Percentiles rank a stretch among this genome's conserved stretches.
phyloP scores from a whole-genome alignment of 148 eudicot species.

The Pharnaceum exiguum region DNA sequence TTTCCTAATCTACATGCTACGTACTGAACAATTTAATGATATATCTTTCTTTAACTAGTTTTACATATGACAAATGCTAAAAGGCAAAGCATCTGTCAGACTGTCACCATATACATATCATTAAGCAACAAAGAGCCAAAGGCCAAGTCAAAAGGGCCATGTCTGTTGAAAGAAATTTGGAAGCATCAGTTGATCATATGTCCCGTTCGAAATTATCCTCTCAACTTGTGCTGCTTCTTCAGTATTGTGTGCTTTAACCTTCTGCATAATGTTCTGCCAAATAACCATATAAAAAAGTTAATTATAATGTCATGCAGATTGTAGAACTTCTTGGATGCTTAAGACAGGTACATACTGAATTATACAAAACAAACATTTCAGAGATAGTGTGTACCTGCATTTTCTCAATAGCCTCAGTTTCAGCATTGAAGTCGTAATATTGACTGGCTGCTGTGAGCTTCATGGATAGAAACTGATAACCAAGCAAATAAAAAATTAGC shows the following conservation, averaged over 20 bases:
- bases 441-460: slow-evolving; percentile 73
- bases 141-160: slow-evolving; percentile 45
- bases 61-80: slow-evolving; percentile 12
- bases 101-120: slow-evolving; percentile 14
- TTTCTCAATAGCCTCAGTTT: slow-evolving; percentile 31
- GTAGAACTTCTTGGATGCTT: too few relatives aligned
- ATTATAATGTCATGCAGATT: too few relatives aligned
- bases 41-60: too few relatives aligned
- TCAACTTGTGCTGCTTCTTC: slow-evolving; percentile 45
- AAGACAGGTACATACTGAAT: too few relatives aligned
- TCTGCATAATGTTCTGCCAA: slow-evolving; percentile 44
- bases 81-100: not conserved
- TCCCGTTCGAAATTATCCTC: slow-evolving; percentile 13
- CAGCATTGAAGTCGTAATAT: slow-evolving; percentile 46
- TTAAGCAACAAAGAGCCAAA: slow-evolving; percentile 35
- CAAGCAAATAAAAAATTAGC: not conserved
- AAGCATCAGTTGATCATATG: slow-evolving; percentile 32
- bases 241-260: slow-evolving; percentile 30
- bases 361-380: too few relatives aligned
- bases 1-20: not conserved
- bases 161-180: slow-evolving; percentile 31
- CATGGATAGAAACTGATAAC: slow-evolving; percentile 67
- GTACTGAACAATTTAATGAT: not conserved
- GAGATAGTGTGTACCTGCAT: slow-evolving; percentile 43
- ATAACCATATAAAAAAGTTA: not conserved